phyloP scores from a whole-genome alignment of 2,329 filamentous ascomycete species.

The Davidsoniella neocaledoniae region DNA sequence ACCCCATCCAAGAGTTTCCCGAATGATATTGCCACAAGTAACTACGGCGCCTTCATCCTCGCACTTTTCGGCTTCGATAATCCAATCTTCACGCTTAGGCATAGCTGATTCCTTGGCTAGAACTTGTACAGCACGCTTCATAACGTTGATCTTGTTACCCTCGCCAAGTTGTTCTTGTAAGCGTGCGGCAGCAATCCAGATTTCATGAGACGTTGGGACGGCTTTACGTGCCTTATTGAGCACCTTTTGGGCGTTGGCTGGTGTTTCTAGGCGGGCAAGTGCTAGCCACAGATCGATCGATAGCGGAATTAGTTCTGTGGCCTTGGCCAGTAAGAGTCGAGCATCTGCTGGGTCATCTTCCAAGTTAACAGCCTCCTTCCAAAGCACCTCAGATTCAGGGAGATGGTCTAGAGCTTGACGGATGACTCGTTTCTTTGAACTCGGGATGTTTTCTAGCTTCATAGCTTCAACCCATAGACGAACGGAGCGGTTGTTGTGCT shows the following conservation, averaged over 20 bases:
- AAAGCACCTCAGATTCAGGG: conserved; percentile 86
- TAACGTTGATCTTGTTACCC: conserved; percentile 67
- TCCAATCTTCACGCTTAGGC: conserved; percentile 96
- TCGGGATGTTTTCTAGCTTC: conserved; percentile 66
- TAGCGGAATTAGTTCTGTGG: conserved; percentile 83
- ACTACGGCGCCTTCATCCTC: conserved; percentile 78
- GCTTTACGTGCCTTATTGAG: conserved; percentile 91
- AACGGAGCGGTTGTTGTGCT: conserved; percentile 77
- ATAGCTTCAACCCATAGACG: conserved; percentile 91
- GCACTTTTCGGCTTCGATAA: conserved; percentile 82
- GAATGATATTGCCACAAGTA: conserved; percentile 79
- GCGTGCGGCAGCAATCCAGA: conserved; percentile 89
- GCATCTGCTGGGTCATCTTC: conserved; percentile 85
- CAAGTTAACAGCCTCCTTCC: conserved; percentile 93
- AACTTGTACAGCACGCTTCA: conserved; percentile 83
- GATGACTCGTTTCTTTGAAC: conserved; percentile 83
- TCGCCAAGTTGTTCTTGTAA: conserved; percentile 78
- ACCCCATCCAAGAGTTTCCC: conserved; percentile 82
- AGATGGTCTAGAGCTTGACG: conserved; percentile 83
- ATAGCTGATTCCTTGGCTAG: conserved; percentile 85
- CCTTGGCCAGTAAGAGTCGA: conserved; percentile 75
- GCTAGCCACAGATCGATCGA: conserved; percentile 94
- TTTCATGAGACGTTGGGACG: conserved; percentile 79
- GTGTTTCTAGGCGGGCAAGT: conserved; percentile 72
- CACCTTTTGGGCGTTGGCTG: conserved; percentile 85